Conservation (phyloP, 2,329 filamentous ascomycete species). For the Colletotrichum chlorophyti region DNA sequence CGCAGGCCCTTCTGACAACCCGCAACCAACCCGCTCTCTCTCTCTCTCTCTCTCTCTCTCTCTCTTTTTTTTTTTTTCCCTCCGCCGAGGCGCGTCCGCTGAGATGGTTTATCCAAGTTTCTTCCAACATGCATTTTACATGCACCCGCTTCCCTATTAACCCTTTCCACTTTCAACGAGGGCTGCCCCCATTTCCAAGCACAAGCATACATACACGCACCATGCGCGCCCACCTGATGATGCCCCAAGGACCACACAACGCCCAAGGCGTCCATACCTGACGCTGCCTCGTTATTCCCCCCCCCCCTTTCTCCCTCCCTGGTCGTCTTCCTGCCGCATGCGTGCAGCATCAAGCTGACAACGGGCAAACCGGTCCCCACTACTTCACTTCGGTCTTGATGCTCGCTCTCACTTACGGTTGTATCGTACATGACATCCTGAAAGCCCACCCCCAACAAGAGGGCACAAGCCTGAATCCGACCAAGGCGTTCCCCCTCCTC, state of each 20-base stretch:
- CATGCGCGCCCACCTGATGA: constrained; percentile 7
- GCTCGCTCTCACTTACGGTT: neutral
- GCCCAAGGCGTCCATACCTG: constrained; percentile 14
- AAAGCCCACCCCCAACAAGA: neutral
- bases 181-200: neutral
- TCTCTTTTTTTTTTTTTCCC: no score
- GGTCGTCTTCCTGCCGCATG: neutral
- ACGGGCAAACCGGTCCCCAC: constrained; percentile 3
- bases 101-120: no score
- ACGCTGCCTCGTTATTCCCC: neutral
- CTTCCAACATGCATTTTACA: no score
- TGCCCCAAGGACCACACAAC: constrained; percentile 13
- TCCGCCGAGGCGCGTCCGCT: no score
- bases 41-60: no score
- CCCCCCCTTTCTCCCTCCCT: neutral
- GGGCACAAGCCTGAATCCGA: neutral
- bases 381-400: no score
- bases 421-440: constrained; percentile 2
- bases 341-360: constrained; percentile 20
- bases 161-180: no score
- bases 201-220: neutral
- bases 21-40: no score
- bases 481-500: neutral
- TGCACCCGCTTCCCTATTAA: no score
- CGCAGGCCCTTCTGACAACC: no score